Evolutionary conservation across 148 eudicot genomes (phyloP).

Genomic region (Agrostemma githago): DNA sequence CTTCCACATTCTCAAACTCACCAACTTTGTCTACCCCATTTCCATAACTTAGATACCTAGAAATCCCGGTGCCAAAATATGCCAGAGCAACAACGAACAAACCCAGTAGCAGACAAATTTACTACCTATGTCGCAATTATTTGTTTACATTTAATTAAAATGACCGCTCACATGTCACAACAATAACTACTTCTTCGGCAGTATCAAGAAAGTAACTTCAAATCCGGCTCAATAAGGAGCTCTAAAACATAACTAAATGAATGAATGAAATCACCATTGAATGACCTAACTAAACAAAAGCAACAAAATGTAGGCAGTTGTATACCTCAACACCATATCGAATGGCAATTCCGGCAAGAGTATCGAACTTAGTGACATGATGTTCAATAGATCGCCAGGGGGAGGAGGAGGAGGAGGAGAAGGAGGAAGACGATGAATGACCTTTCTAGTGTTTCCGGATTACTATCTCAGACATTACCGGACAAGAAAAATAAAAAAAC

Average conservation of each 20-base stretch:
- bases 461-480: too few species aligned
- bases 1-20: neutral
- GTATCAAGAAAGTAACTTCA: neutral
- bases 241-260: too few species aligned
- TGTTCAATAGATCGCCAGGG: constrained; percentile 47
- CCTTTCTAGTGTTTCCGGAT: too few species aligned
- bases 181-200: neutral
- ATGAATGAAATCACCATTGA: too few species aligned
- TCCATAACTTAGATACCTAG: neutral
- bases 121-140: neutral
- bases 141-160: too few species aligned
- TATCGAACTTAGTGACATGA: constrained; percentile 58
- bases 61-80: too few species aligned
- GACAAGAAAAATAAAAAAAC: too few species aligned
- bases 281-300: too few species aligned
- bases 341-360: constrained; percentile 81
- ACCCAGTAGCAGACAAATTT: too few species aligned
- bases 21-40: neutral
- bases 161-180: neutral
- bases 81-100: neutral
- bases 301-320: neutral
- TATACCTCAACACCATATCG: constrained; percentile 87
- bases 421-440: constrained; percentile 27
- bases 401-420: constrained; percentile 27
- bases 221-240: neutral